A percentile compares a stretch with the other conserved stretches of the same genome.
phyloP scores from a whole-genome alignment of 192 early-diverging fungal species.

The Backusella sp. region DNA sequence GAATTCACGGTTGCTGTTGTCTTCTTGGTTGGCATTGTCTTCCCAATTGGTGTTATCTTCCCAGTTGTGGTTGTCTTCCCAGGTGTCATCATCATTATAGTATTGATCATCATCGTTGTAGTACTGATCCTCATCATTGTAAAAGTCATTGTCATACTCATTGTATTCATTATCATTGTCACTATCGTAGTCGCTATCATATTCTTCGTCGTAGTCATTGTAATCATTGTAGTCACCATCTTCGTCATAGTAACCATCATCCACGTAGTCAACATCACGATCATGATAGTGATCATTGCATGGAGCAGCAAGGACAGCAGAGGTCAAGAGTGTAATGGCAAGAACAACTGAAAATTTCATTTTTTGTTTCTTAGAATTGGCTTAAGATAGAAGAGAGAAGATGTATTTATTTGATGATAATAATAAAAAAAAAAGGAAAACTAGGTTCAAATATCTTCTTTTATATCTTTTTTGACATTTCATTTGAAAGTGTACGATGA shows the following conservation, averaged over 20 bases:
- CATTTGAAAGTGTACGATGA: slow-evolving; percentile 7
- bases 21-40: neutral
- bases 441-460: neutral
- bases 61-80: neutral
- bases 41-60: neutral
- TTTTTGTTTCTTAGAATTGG: neutral
- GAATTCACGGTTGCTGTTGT: slow-evolving; percentile 2
- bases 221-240: neutral
- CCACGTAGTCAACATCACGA: neutral
- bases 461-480: slow-evolving; percentile 9
- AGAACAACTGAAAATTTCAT: slow-evolving; percentile 1
- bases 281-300: neutral
- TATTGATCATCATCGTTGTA: neutral
- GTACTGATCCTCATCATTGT: neutral
- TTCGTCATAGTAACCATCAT: neutral
- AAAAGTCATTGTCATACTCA: neutral
- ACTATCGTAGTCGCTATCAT: neutral
- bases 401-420: neutral
- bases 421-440: neutral
- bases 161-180: neutral
- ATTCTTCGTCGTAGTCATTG: neutral
- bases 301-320: neutral
- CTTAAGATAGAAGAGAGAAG: neutral
- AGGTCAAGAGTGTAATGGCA: neutral
- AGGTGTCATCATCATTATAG: neutral